Evolutionary conservation across 2,329 filamentous ascomycete genomes (phyloP), one percentile per base, ranked within the genome.

Genomic region (Botrytis hyacinthi): DNA sequence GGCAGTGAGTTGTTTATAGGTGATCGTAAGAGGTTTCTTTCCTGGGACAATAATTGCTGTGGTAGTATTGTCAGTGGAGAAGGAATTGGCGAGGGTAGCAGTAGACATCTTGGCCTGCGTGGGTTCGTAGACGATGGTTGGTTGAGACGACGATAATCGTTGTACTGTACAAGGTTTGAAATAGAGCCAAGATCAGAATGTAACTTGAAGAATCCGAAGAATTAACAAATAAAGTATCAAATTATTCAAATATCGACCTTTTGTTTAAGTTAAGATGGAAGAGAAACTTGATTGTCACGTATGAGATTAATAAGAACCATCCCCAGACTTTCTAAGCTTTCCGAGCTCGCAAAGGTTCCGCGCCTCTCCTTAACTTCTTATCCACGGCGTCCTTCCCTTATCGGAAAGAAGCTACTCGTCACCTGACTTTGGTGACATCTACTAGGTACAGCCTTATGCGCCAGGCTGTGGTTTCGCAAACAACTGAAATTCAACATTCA

Each of bases 41-140:
- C 87, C 88, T 44, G 93, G 93, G 67, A 96, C 86, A 80, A 96
- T 93, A 82, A 96, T 85, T 74, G 93, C 93, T 22, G 87, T 86
- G 32, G 86, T 82, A 72, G 84, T 78, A 37, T 85, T 86, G 74
- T 83, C 82, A 59, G 83, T 81, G 32, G 87, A 85, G 81, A 91
- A 88, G 74, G 88, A 86, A 78, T 85, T 87, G 73, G 86, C 84
- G 51, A 91, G 84, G 40, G 89, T 90, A n/a, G 79, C 80, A 62
- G 78, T 78, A 70, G 77, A 76, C 78, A 80, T 80, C 46, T 61
- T 60, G 66, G 54, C 66, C n/a, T 69, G 66, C 48, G 66, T 57
- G 26, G 16, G 18, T 68, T 63, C n/a, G 35, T 10, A 62, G 51
- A 57, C 29, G 46, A 57, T 70, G 40, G 63, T 69, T 57, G 62